These are phyloP conservation scores for Stephania yunnanensis DNA, from an alignment of 164 flowering plant species.

Conservation along the genomic window DNA sequence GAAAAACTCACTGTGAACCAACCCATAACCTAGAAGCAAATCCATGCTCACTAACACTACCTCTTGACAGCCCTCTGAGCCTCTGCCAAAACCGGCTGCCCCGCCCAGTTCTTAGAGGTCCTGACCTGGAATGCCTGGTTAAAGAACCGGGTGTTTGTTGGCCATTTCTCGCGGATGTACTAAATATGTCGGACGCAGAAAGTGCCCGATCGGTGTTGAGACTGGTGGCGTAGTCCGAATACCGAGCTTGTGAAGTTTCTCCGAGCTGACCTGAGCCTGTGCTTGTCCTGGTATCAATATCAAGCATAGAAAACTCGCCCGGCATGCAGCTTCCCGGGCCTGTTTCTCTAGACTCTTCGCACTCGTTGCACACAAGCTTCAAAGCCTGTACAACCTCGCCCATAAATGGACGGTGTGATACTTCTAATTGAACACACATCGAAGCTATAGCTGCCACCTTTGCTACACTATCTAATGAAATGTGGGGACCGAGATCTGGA, in stretches of 20 bases:
- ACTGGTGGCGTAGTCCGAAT: slow-evolving; percentile 27
- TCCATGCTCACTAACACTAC: slow-evolving; percentile 64
- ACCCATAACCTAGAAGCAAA: slow-evolving; percentile 21
- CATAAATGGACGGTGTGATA: slow-evolving; percentile 95
- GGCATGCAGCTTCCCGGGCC: slow-evolving; percentile 39
- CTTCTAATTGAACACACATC: slow-evolving; percentile 96
- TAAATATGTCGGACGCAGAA: slow-evolving; percentile 49
- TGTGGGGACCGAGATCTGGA: slow-evolving; percentile 48
- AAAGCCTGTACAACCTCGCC: slow-evolving; percentile 97
- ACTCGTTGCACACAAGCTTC: slow-evolving; percentile 75
- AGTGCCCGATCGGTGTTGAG: slow-evolving; percentile 41
- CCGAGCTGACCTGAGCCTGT: slow-evolving; percentile 31
- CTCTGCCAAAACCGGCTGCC: slow-evolving; percentile 47
- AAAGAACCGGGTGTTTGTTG: slow-evolving; percentile 47
- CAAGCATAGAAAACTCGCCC: slow-evolving; percentile 38
- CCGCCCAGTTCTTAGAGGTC: slow-evolving; percentile 49
- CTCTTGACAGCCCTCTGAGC: slow-evolving; percentile 37
- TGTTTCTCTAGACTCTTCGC: slow-evolving; percentile 46
- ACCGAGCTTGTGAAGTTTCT: slow-evolving; percentile 25
- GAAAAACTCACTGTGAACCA: not conserved
- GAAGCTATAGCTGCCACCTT: slow-evolving; percentile 98
- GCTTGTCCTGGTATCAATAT: slow-evolving; percentile 31
- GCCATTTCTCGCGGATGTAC: slow-evolving; percentile 31
- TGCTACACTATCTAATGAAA: slow-evolving; percentile 58
- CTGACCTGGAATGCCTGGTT: slow-evolving; percentile 65